Base-by-base conservation (phyloP, 1,284 basidiomycete genomes). In the Moniliophthora roreri region DNA sequence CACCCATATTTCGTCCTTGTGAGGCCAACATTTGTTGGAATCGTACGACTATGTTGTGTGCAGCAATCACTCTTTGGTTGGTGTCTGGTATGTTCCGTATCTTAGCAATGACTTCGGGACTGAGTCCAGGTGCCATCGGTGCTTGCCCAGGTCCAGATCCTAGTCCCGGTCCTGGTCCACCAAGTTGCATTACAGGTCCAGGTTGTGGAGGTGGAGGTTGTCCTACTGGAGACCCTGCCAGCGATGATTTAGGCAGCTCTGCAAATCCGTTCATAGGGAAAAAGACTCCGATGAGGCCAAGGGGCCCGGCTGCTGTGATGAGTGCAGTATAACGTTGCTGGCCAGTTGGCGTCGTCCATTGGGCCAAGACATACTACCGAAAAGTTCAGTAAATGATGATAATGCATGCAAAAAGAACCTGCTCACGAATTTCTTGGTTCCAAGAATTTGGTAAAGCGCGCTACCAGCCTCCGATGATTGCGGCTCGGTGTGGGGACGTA, bases 251-350 rank as follows among this genome's bases (percentile, higher is more conserved):
- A 5, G 44, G 44, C 8, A 46, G 26, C 2, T 46, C 44, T 10
- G 26, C 24, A 46, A 46, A n/a, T 28, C 44, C 44, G 13, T 46
- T 16, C n/a, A 28, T n/a, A 4, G 44, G 44, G 24, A 46, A 46
- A 28, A 46, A 46, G 10, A 24, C 44, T 32, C 44, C 44, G 6
- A 46, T n/a, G 26, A 46, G 28, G 18, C 44, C 44, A 32, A 28
- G 1, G 13, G 13, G 24, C 21, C 24, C 6, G 1, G 26, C 26
- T n/a, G 44, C 24, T 24, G 26, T 18, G 7, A 46, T 46, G 11
- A 46, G 15, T 11, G 28, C 24, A 24, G 24, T 46, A 4, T 24
- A 16, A 13, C 24, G 24, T 32, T 46, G 44, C 11, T n/a, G 9
- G 23, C 44, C 44, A n/a, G 23, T 26, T 8, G 44, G 44, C 2